These are phyloP conservation scores for Boletellus ananas DNA, from an alignment of 768 basidiomycete species.

Conservation along the genomic window DNA sequence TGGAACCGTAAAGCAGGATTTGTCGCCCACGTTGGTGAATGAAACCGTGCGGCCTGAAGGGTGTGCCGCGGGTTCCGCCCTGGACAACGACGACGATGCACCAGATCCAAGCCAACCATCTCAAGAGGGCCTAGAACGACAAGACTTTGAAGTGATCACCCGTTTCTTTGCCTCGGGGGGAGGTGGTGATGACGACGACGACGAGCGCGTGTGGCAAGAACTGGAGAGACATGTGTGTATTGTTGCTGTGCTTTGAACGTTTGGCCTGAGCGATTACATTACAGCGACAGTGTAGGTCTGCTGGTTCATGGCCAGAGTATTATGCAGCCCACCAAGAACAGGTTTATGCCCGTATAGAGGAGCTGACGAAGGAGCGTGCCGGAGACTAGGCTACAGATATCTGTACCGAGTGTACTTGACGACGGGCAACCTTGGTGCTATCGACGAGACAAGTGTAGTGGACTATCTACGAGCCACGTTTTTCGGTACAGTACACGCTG, in stretches of 20 bases:
- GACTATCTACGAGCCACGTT: conserved; percentile 13
- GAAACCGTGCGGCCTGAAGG: conserved; percentile 3
- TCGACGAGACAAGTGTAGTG: conserved; percentile 2
- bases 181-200: conserved; percentile 44
- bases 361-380: conserved; percentile 20
- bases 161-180: conserved; percentile 53
- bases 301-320: conserved; percentile 47
- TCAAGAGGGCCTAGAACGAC: conserved; percentile 18
- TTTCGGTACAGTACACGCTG: conserved; percentile 7
- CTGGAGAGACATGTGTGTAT: conserved; percentile 44
- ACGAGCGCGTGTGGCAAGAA: conserved; percentile 50
- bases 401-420: background rate
- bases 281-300: conserved; percentile 41
- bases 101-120: background rate
- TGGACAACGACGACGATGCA: background rate
- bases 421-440: background rate
- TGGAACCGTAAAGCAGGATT: background rate
- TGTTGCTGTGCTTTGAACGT: background rate
- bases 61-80: background rate
- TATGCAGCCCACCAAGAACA: conserved; percentile 42
- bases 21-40: background rate
- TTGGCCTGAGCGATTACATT: background rate
- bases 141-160: conserved; percentile 51
- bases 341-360: conserved; percentile 41
- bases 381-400: conserved; percentile 4